Evolutionary conservation across 176 grass and related monocot genomes (phyloP).

Genomic region (Musa troglodytarum): DNA sequence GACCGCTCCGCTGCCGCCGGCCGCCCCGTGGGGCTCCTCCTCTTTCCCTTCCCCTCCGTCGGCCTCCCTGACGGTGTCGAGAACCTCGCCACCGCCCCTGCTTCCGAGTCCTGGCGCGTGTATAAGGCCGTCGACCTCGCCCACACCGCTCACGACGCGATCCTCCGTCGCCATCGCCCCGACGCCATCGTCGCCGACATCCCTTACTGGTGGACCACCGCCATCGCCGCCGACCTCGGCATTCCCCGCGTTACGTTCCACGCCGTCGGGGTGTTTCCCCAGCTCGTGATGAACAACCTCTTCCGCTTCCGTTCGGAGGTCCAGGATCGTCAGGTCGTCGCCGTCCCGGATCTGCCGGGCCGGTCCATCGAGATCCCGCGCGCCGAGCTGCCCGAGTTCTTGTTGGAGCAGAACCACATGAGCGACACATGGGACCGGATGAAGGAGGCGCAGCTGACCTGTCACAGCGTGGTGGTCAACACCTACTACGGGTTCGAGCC

Average conservation of each 20-base stretch:
- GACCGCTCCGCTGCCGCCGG: not conserved
- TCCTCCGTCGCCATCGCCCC: slow-evolving; percentile 21
- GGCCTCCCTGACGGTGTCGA: slow-evolving; percentile 25
- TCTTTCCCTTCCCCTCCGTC: slow-evolving; percentile 24
- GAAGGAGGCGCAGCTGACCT: slow-evolving; percentile 38
- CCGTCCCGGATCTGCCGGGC: slow-evolving; percentile 44
- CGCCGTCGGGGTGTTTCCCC: slow-evolving; percentile 23
- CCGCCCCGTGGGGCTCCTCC: not conserved
- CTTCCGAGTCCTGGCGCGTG: slow-evolving; percentile 24
- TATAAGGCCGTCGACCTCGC: slow-evolving; percentile 15
- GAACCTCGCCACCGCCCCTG: slow-evolving; percentile 18
- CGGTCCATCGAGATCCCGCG: slow-evolving; percentile 43
- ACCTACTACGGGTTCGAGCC: slow-evolving; percentile 53
- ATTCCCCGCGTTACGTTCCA: slow-evolving; percentile 26
- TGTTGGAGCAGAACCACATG: slow-evolving; percentile 43
- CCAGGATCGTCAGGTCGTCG: slow-evolving; percentile 2
- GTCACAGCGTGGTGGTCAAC: slow-evolving; percentile 63
- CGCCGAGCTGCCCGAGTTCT: slow-evolving; percentile 62
- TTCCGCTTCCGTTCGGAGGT: slow-evolving; percentile 32
- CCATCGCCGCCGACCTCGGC: slow-evolving; percentile 20
- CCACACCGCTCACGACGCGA: not conserved
- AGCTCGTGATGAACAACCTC: slow-evolving; percentile 46
- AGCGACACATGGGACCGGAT: slow-evolving; percentile 33
- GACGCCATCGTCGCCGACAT: slow-evolving; percentile 20
- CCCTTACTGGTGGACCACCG: slow-evolving; percentile 20